Percentiles rank a stretch among this genome's conserved stretches.
Evolutionary conservation across 257 asterid genomes (phyloP).

Genomic region (Ajuga chamaepitys): DNA sequence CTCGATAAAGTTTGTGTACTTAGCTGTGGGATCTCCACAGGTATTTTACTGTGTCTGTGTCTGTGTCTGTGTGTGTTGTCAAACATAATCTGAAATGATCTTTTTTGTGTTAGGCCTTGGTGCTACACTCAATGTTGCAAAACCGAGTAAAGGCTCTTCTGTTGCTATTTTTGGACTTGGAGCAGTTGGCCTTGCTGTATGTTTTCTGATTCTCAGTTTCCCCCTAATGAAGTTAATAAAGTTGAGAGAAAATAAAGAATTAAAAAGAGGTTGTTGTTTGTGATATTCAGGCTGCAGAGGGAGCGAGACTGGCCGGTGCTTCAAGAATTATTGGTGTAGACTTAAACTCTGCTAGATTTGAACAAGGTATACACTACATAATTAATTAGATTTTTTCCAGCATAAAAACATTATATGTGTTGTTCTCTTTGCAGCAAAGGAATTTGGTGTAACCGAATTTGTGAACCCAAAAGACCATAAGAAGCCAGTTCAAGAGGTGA

Average conservation of each 20-base stretch:
- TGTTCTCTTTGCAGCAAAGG: constrained; percentile 46
- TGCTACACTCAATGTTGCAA: constrained; percentile 83
- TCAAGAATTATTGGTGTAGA: constrained; percentile 74
- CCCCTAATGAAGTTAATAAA: too few species aligned
- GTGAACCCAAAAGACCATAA: constrained; percentile 61
- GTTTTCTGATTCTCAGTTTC: too few species aligned
- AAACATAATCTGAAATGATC: not conserved
- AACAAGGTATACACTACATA: constrained; percentile 23
- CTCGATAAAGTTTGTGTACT: constrained; percentile 75
- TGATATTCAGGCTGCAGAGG: constrained; percentile 64
- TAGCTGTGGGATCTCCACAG: constrained; percentile 84
- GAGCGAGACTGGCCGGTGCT: constrained; percentile 79
- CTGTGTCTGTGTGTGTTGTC: too few species aligned
- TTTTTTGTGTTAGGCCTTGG: constrained; percentile 49
- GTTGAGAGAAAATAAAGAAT: too few species aligned
- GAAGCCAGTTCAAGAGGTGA: constrained; percentile 72
- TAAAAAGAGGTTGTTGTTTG: too few species aligned
- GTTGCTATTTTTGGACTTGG: constrained; percentile 76
- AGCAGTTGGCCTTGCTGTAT: constrained; percentile 72
- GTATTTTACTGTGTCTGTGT: too few species aligned
- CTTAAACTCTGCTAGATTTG: constrained; percentile 42
- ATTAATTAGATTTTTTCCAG: not conserved
- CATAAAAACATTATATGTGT: too few species aligned
- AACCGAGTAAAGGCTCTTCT: constrained; percentile 52
- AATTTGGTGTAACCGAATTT: constrained; percentile 72